Evolutionary conservation across 108 stramenopile genomes (phyloP).

Genomic region (Cylindrotheca fusiformis): DNA sequence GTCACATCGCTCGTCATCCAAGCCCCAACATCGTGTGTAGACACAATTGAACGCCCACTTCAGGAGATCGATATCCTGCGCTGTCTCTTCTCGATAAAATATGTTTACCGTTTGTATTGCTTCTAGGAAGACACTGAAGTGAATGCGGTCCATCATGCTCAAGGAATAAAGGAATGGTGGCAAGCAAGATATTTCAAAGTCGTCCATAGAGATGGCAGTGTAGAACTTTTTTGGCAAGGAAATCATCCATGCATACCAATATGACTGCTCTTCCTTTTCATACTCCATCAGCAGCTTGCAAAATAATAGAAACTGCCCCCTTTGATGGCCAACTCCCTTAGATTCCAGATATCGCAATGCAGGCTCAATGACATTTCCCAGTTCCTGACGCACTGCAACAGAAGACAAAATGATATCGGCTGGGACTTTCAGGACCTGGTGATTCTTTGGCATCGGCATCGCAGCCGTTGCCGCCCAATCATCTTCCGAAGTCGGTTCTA

Average conservation of each 20-base stretch:
- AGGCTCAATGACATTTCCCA: conserved; percentile 20
- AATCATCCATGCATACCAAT: conserved; percentile 50
- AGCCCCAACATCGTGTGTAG: conserved; percentile 35
- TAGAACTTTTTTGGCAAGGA: conserved; percentile 48
- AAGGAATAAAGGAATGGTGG: conserved; percentile 28
- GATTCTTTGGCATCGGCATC: background rate
- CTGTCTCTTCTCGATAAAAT: conserved; percentile 27
- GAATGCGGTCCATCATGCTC: conserved; percentile 16
- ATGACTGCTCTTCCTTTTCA: conserved; percentile 39
- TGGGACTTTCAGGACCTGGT: conserved; percentile 31
- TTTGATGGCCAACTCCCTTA: conserved; percentile 3
- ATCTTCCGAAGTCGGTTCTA: conserved; percentile 22
- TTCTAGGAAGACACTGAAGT: conserved; percentile 19
- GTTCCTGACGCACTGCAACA: conserved; percentile 22
- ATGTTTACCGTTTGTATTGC: conserved; percentile 11
- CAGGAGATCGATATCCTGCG: conserved; percentile 32
- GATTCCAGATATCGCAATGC: conserved; percentile 9
- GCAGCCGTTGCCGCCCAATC: background rate
- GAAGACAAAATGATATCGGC: conserved; percentile 37
- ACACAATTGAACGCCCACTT: conserved; percentile 63
- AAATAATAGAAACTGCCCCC: conserved; percentile 43
- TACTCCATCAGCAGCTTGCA: conserved; percentile 53
- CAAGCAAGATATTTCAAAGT: conserved; percentile 28
- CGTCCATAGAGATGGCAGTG: conserved; percentile 44
- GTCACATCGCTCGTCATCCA: conserved; percentile 9